phyloP scores from a whole-genome alignment of 2,329 filamentous ascomycete species.

The Botrytis squamosa region DNA sequence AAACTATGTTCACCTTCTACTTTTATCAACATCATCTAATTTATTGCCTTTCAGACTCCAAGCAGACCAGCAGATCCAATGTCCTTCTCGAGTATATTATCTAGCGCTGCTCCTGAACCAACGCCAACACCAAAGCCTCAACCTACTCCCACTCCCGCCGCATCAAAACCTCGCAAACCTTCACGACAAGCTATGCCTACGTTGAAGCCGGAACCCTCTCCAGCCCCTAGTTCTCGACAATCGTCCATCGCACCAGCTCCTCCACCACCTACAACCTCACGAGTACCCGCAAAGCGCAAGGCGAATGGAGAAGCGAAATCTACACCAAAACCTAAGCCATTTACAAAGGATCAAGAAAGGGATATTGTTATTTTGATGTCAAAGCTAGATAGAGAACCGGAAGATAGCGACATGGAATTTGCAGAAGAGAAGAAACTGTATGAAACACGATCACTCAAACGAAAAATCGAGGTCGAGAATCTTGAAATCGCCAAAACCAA shows the following conservation, averaged over 20 bases:
- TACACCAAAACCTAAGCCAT: conserved; percentile 47
- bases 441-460: conserved; percentile 62
- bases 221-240: conserved; percentile 43
- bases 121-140: conserved; percentile 48
- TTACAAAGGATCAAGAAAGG: conserved; percentile 61
- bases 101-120: conserved; percentile 68
- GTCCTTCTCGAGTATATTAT: conserved; percentile 94
- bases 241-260: conserved; percentile 47
- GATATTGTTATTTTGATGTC: conserved; percentile 67
- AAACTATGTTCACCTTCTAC: not conserved
- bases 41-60: conserved; percentile 54
- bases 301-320: conserved; percentile 53
- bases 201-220: conserved; percentile 31
- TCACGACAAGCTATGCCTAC: conserved; percentile 31
- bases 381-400: conserved; percentile 56
- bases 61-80: conserved; percentile 80
- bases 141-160: conserved; percentile 18
- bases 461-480: conserved; percentile 63
- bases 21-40: conserved; percentile 15
- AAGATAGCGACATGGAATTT: conserved; percentile 56
- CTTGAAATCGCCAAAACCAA: conserved; percentile 64
- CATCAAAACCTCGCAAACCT: conserved; percentile 33
- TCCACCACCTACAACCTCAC: conserved; percentile 46
- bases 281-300: conserved; percentile 44
- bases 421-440: conserved; percentile 51